Conservation (phyloP, 2,329 filamentous ascomycete species). For the Fusarium sp. region DNA sequence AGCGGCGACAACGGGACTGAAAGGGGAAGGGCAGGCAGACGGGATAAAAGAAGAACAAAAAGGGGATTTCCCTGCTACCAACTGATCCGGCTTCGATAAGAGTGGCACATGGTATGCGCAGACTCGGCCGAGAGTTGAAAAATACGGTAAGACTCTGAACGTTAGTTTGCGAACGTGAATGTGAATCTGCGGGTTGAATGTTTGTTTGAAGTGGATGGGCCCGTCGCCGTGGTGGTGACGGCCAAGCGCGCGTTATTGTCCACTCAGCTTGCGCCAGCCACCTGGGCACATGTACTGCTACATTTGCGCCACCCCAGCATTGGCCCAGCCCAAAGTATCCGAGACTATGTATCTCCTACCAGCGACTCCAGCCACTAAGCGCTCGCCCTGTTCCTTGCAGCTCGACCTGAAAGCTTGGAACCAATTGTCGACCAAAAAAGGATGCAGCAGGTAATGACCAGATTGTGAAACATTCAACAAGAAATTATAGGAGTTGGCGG, state of each 20-base stretch:
- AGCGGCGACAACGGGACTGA: slow-evolving; percentile 20
- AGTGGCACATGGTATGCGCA: slow-evolving; percentile 45
- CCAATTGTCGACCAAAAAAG: background rate
- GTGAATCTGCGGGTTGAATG: slow-evolving; percentile 28
- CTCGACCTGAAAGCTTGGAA: background rate
- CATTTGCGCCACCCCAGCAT: background rate
- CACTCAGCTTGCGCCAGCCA: slow-evolving; percentile 29
- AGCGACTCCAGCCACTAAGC: slow-evolving; percentile 29
- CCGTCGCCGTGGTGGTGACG: slow-evolving; percentile 37
- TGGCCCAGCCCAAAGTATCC: slow-evolving; percentile 54
- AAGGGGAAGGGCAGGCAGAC: slow-evolving; percentile 20
- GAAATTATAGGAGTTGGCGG: background rate
- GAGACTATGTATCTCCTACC: background rate
- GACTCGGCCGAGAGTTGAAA: slow-evolving; percentile 35
- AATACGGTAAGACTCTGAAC: slow-evolving; percentile 24
- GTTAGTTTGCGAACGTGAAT: slow-evolving; percentile 25
- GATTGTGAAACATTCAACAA: background rate
- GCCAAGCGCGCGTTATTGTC: slow-evolving; percentile 46
- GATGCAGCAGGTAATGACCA: background rate
- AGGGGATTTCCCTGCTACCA: slow-evolving; percentile 43
- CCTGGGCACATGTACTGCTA: slow-evolving; percentile 28
- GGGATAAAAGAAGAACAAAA: slow-evolving; percentile 27
- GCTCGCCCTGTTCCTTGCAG: slow-evolving; percentile 16
- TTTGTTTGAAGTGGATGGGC: slow-evolving; percentile 22
- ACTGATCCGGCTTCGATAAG: slow-evolving; percentile 38